These are phyloP conservation scores for Haplosporangium sp. DNA, from an alignment of 371 early-diverging fungal genomes.

Conservation along the genomic window DNA sequence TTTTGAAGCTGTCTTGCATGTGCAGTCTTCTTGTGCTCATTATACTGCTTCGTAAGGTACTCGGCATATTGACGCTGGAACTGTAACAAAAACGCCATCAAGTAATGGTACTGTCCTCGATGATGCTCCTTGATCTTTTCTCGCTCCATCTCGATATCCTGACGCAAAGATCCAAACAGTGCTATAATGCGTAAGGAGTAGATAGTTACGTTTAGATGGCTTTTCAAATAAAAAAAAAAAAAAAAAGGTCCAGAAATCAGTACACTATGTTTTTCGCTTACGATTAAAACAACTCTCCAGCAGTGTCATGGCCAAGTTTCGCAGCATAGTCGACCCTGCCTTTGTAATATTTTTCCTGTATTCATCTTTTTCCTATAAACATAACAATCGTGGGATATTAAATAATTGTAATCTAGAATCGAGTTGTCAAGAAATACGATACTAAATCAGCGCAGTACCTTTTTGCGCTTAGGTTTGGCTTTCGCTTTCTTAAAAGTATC, in stretches of 20 bases:
- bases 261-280: slow-evolving; percentile 26
- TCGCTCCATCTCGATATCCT: slow-evolving; percentile 72
- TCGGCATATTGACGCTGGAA: slow-evolving; percentile 53
- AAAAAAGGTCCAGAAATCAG: neutral
- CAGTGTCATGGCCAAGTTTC: slow-evolving; percentile 53
- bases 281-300: slow-evolving; percentile 74
- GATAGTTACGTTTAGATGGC: neutral
- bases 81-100: slow-evolving; percentile 59
- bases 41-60: slow-evolving; percentile 19
- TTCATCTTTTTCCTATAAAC: slow-evolving; percentile 36
- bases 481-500: slow-evolving; percentile 40
- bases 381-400: neutral
- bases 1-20: neutral
- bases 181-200: slow-evolving; percentile 53
- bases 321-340: slow-evolving; percentile 17
- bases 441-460: slow-evolving; percentile 4
- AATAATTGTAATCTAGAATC: neutral
- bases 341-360: slow-evolving; percentile 32
- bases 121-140: slow-evolving; percentile 66
- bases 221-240: neutral
- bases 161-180: slow-evolving; percentile 64
- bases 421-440: neutral
- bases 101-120: slow-evolving; percentile 42
- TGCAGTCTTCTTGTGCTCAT: slow-evolving; percentile 25
- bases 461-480: slow-evolving; percentile 24